These are phyloP conservation scores for Phaeosphaeriaceae sp. DNA, from an alignment of 2,329 filamentous ascomycete genomes.

Conservation along the genomic window DNA sequence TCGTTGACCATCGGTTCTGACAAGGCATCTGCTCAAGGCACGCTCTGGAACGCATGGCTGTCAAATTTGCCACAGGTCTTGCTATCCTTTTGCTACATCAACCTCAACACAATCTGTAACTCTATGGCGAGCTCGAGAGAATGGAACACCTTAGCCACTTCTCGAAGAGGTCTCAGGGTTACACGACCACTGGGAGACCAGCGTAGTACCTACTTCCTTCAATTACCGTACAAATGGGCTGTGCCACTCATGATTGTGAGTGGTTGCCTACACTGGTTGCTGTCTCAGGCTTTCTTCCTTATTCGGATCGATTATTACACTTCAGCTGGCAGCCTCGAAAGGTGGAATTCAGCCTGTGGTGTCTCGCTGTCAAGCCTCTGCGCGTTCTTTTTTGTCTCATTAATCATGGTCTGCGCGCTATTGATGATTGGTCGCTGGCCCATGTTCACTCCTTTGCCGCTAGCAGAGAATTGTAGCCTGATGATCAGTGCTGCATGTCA, in stretches of 20 bases:
- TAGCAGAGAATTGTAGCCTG: constrained; percentile 74
- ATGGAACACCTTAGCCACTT: constrained; percentile 51
- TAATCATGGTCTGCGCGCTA: constrained; percentile 1
- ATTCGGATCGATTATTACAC: constrained; percentile 24
- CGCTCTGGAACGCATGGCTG: constrained; percentile 39
- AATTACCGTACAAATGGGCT: constrained; percentile 49
- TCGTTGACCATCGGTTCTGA: constrained; percentile 2
- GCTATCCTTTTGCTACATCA: constrained; percentile 56
- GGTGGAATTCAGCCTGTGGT: constrained; percentile 11
- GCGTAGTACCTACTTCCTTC: constrained; percentile 52
- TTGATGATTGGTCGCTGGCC: constrained; percentile 70
- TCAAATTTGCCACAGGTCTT: constrained; percentile 59
- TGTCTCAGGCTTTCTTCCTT: constrained; percentile 56
- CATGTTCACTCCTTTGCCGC: constrained; percentile 78
- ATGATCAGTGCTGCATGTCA: constrained; percentile 38
- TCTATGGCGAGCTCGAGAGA: constrained; percentile 57
- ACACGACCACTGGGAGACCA: constrained; percentile 41
- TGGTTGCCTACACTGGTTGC: constrained; percentile 52
- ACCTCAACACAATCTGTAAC: constrained; percentile 56
- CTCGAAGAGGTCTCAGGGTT: constrained; percentile 48
- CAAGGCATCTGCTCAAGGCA: not conserved
- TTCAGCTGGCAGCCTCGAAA: constrained; percentile 1
- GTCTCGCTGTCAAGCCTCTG: constrained; percentile 11
- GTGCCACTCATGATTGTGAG: constrained; percentile 46
- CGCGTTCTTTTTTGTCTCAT: constrained; percentile 3